A percentile compares a stretch with the other conserved stretches of the same genome.
Conservation (phyloP, 192 early-diverging fungal genomes). For the Umbelopsis sp. region DNA sequence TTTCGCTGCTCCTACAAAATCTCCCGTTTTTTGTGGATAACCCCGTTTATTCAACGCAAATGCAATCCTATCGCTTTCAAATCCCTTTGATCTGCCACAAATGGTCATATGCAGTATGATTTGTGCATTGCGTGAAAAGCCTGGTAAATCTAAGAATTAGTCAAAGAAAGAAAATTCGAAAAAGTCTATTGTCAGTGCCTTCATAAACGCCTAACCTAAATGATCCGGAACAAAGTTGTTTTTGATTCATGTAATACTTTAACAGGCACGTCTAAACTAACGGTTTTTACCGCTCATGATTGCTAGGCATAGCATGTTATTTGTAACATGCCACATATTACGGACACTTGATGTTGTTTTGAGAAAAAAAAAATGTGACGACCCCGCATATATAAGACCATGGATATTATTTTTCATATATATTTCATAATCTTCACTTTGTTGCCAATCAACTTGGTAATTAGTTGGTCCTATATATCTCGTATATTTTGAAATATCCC, state of each 20-base stretch:
- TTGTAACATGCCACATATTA: not conserved
- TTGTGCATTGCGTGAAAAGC: not conserved
- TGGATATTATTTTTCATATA: slow-evolving; percentile 16
- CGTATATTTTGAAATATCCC: too few species aligned
- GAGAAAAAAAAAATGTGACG: too few species aligned
- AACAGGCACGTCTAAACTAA: not conserved
- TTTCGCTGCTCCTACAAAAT: not conserved
- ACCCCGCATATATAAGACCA: slow-evolving; percentile 8
- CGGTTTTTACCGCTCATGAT: too few species aligned
- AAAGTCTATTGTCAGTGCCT: too few species aligned
- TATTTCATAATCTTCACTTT: not conserved
- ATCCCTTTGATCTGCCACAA: not conserved
- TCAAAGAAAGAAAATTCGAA: too few species aligned
- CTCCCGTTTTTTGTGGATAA: slow-evolving; percentile 2
- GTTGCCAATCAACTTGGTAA: too few species aligned
- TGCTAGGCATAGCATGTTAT: not conserved
- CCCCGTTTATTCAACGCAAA: too few species aligned
- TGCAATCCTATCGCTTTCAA: not conserved
- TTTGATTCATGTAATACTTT: not conserved
- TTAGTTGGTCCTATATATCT: too few species aligned
- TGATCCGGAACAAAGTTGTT: too few species aligned
- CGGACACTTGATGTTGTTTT: not conserved
- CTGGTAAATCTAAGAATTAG: too few species aligned
- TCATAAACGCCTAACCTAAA: too few species aligned
- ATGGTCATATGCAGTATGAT: slow-evolving; percentile 7